Evolutionary conservation across 2,329 filamentous ascomycete species (phyloP).

Genomic region (Drechslerella stenobrocha): DNA sequence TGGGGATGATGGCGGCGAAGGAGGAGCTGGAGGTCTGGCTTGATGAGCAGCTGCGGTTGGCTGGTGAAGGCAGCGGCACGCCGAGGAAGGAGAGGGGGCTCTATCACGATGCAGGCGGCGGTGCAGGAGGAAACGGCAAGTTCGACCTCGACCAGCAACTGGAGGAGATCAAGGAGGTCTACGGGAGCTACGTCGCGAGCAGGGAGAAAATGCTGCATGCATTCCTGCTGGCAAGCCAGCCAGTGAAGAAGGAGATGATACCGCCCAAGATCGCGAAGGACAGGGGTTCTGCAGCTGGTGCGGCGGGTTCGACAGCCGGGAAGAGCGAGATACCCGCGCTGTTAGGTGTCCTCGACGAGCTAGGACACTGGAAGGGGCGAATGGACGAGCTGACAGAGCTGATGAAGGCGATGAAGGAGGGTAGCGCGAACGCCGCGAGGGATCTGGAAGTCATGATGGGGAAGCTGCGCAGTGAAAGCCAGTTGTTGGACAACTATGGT

Average conservation of each 20-base stretch:
- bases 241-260: conserved; percentile 29
- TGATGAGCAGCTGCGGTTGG: conserved; percentile 36
- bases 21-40: conserved; percentile 40
- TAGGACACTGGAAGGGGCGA: conserved; percentile 29
- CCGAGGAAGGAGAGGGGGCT: conserved; percentile 29
- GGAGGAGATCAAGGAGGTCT: conserved; percentile 26
- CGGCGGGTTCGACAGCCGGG: neutral
- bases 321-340: conserved; percentile 23
- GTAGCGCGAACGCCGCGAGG: conserved; percentile 18
- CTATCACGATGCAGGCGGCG: neutral
- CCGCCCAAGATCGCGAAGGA: conserved; percentile 27
- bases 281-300: conserved; percentile 7
- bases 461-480: conserved; percentile 37
- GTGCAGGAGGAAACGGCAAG: conserved; percentile 1
- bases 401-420: conserved; percentile 39
- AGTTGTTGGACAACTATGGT: conserved; percentile 33
- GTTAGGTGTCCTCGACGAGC: conserved; percentile 27
- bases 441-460: conserved; percentile 35
- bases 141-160: conserved; percentile 28
- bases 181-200: conserved; percentile 31
- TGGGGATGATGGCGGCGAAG: conserved; percentile 38
- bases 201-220: conserved; percentile 41
- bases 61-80: conserved; percentile 39
- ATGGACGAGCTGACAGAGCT: conserved; percentile 38
- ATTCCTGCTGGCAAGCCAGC: conserved; percentile 36